These are phyloP conservation scores for Clitopilus hobsonii DNA, from an alignment of 768 basidiomycete species.

Conservation along the genomic window DNA sequence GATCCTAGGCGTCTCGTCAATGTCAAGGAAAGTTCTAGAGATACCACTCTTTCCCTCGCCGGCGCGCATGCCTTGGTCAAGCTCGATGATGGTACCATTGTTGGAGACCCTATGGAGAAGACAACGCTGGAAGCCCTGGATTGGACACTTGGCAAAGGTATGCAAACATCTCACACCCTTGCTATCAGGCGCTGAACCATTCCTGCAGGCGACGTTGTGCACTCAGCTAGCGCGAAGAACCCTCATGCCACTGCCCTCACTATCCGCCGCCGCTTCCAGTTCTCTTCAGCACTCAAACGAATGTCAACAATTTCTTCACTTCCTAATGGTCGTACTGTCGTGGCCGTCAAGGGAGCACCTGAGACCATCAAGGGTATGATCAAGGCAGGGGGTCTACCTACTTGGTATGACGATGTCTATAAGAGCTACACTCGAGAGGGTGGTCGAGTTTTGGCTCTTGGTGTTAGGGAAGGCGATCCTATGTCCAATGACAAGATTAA, in stretches of 20 bases:
- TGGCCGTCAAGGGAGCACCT: conserved; percentile 92
- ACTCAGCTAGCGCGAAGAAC: conserved; percentile 50
- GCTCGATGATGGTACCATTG: conserved; percentile 89
- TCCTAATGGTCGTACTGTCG: conserved; percentile 53
- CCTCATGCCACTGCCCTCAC: conserved; percentile 56
- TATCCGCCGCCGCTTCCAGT: conserved; percentile 93
- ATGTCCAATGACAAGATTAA: conserved; percentile 80
- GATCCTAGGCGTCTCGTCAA: conserved; percentile 68
- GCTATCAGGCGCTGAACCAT: conserved; percentile 46
- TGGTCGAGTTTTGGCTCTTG: conserved; percentile 90
- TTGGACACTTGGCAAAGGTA: conserved; percentile 78
- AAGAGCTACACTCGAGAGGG: conserved; percentile 93
- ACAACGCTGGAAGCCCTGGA: conserved; percentile 88
- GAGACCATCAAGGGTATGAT: conserved; percentile 95
- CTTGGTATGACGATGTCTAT: conserved; percentile 87
- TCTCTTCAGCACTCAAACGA: conserved; percentile 94
- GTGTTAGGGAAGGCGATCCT: conserved; percentile 75
- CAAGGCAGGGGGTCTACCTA: conserved; percentile 50
- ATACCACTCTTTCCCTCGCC: conserved; percentile 86
- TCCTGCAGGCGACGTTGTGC: conserved; percentile 59
- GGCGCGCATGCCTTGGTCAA: conserved; percentile 93
- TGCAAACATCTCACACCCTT: conserved; percentile 7
- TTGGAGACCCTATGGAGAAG: conserved; percentile 99
- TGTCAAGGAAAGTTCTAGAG: conserved; percentile 69
- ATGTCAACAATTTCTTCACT: conserved; percentile 88